Base-by-base conservation (phyloP, 2,329 filamentous ascomycete genomes). In the Botrytis cinerea region DNA sequence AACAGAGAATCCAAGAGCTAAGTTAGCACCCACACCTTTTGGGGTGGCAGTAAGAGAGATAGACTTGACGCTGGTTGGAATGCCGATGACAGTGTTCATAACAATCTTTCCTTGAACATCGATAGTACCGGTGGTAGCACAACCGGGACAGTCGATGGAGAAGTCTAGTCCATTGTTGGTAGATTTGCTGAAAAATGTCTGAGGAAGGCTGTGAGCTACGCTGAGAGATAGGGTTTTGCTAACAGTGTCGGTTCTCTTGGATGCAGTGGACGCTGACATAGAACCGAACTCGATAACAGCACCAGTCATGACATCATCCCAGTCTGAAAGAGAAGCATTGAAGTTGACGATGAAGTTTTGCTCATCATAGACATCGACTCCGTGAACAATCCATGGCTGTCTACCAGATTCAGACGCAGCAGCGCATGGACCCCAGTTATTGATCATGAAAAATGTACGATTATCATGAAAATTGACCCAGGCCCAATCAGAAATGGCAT, bases 401-500 rank as follows among this genome's bases (percentile, higher is more conserved):
- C 72, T 71, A 35, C 67, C 69, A n/a, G 48, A 66, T 40, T 54
- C 68, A 6, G 59, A 60, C 2, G 48, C 25, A 38, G 62, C 46
- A 22, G 67, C 68, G 38, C 72, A 73, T 20, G 61, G 22, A 22
- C 67, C 68, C 57, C 69, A 73, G 48, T 73, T 73, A 10, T 70
- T 71, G 18, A 73, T 73, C 25, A 73, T 46, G 51, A 73, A 59
- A 25, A 73, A 73, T 38, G 72, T 71, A n/a, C 60, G 72, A 6
- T 73, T 71, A 2, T 72, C 72, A 20, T 46, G 46, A 14, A 71
- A 71, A 28, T 72, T 72, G 32, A 73, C 72, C 72, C 72, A 73
- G 32, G 59, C 51, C 72, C 72, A 73, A 48, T 73, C 69, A 9
- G 57, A 28, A 40, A 73, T 67, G 22, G 72, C 72, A 35, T 45